Conservation (phyloP, 2,329 filamentous ascomycete genomes). For the Botrytis hyacinthi region DNA sequence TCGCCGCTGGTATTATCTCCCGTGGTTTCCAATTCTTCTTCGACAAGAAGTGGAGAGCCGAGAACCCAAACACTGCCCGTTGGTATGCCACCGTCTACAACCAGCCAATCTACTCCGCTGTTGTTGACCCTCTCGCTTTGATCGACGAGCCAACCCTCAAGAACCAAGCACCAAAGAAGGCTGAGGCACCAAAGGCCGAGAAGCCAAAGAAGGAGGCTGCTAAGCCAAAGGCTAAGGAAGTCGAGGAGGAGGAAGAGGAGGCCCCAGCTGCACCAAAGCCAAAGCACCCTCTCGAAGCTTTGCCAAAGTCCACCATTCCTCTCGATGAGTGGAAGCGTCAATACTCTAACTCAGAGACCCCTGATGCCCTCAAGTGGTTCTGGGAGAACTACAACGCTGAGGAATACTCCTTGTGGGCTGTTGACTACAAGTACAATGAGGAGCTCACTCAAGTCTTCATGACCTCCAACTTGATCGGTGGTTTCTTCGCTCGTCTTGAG, state of each 20-base stretch:
- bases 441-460: conserved; percentile 98
- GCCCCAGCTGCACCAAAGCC: conserved; percentile 70
- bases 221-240: conserved; percentile 46
- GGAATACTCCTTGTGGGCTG: conserved; percentile 93
- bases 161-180: conserved; percentile 73
- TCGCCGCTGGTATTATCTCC: conserved; percentile 72
- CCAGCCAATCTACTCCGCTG: conserved; percentile 85
- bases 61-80: conserved; percentile 82
- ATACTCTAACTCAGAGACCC: conserved; percentile 94
- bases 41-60: conserved; percentile 80
- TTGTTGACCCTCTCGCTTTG: conserved; percentile 72
- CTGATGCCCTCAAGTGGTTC: conserved; percentile 90
- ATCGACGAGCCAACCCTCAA: conserved; percentile 72
- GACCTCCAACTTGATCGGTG: conserved; percentile 97
- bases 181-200: conserved; percentile 68
- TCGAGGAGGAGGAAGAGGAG: conserved; percentile 63
- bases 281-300: conserved; percentile 91
- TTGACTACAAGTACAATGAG: conserved; percentile 98
- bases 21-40: conserved; percentile 94
- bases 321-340: conserved; percentile 98
- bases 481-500: conserved; percentile 97
- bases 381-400: conserved; percentile 94
- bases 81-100: conserved; percentile 95
- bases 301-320: conserved; percentile 74
- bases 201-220: conserved; percentile 51